phyloP scores from a whole-genome alignment of 1,284 basidiomycete species.

The Marasmius sp. region DNA sequence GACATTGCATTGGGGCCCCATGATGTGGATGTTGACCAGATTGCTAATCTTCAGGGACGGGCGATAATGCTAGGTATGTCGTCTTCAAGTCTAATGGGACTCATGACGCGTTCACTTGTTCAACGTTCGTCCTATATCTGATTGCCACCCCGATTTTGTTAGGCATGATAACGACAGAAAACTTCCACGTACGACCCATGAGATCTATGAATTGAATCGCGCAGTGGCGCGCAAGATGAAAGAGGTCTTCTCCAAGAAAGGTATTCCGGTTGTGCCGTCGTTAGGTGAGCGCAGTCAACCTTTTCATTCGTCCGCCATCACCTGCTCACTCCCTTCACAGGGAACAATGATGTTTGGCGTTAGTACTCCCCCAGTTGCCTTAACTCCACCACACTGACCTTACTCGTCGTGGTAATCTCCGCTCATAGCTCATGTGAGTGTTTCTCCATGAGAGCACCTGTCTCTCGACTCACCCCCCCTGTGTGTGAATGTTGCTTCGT shows the following conservation, averaged over 20 bases:
- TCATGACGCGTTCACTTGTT: not conserved
- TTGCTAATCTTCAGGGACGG: slow-evolving; percentile 64
- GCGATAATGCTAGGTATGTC: slow-evolving; percentile 82
- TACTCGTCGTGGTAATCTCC: slow-evolving; percentile 12
- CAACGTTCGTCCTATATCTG: not conserved
- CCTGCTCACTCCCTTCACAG: slow-evolving; percentile 30
- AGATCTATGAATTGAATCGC: slow-evolving; percentile 81
- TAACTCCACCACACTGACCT: slow-evolving; percentile 8
- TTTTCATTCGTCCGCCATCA: slow-evolving; percentile 5
- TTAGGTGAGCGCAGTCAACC: slow-evolving; percentile 52
- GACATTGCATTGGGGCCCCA: not conserved
- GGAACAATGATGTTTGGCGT: slow-evolving; percentile 91
- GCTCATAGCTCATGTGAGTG: slow-evolving; percentile 59
- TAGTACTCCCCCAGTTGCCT: slow-evolving; percentile 32
- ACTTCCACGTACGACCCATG: slow-evolving; percentile 76
- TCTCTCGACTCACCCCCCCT: slow-evolving; percentile 9
- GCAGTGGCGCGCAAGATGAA: slow-evolving; percentile 72
- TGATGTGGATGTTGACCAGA: slow-evolving; percentile 1
- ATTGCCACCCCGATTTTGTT: not conserved
- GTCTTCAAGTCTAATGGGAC: not conserved
- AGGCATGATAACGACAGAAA: slow-evolving; percentile 89
- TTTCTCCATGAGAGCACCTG: not conserved
- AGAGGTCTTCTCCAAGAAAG: slow-evolving; percentile 61
- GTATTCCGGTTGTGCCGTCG: slow-evolving; percentile 83
- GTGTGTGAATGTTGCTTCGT: slow-evolving; percentile 7